Percentiles rank a stretch among this genome's conserved stretches.
Conservation (phyloP, 371 early-diverging fungal species). For the Parasitella parasitica region DNA sequence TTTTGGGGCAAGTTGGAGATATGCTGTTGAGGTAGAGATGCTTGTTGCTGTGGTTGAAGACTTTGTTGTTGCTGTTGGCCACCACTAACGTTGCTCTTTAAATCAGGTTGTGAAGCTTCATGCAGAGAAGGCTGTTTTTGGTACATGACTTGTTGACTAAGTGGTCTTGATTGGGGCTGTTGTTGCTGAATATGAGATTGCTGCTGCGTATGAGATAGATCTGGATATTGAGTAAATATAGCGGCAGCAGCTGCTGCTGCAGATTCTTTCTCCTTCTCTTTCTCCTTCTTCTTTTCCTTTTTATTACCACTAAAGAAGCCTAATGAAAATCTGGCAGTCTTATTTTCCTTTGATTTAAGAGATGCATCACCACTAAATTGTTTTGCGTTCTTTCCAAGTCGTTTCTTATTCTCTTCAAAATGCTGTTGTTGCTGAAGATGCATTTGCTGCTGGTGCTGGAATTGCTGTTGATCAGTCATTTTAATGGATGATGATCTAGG, state of each 20-base stretch:
- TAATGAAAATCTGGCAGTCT: constrained; percentile 21
- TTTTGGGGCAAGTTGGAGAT: background rate
- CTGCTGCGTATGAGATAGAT: background rate
- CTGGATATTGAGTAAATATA: background rate
- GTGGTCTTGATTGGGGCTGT: constrained; percentile 8
- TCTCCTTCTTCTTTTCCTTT: constrained; percentile 27
- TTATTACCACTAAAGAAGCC: constrained; percentile 23
- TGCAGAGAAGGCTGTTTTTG: background rate
- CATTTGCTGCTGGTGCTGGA: constrained; percentile 6
- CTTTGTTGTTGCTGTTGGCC: background rate
- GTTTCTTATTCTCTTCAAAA: constrained; percentile 6
- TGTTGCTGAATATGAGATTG: constrained; percentile 6
- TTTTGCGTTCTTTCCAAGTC: background rate
- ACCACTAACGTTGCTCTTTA: background rate
- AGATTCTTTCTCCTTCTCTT: background rate
- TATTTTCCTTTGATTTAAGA: constrained; percentile 3
- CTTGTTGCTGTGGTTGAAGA: background rate
- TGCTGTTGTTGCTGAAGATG: background rate
- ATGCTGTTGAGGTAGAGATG: background rate
- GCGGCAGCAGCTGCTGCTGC: background rate
- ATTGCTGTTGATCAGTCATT: constrained; percentile 1
- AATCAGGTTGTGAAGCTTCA: background rate
- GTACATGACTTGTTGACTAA: background rate
- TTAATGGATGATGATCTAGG: constrained; percentile 12
- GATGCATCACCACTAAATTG: constrained; percentile 1